Conservation (phyloP, 108 stramenopile species). For the Hondaea fermentalgiana region DNA sequence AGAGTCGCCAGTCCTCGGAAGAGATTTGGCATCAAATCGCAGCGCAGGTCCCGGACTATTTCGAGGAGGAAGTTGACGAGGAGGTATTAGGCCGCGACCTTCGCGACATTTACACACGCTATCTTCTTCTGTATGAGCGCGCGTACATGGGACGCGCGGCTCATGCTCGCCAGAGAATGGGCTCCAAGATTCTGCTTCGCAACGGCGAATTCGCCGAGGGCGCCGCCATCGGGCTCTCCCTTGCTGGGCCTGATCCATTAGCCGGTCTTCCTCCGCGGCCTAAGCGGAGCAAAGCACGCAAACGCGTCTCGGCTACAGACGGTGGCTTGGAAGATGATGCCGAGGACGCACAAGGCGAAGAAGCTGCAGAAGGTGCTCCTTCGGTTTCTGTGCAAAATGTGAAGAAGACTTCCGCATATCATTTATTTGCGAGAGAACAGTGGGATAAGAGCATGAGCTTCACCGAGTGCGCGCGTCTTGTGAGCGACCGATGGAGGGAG, state of each 20-base stretch:
- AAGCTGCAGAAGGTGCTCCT: not conserved
- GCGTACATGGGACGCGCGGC: not conserved
- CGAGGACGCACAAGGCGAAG: not conserved
- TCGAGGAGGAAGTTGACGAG: not conserved
- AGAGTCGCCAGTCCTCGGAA: not conserved
- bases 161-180: not conserved
- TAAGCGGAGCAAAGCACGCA: not conserved
- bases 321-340: not conserved
- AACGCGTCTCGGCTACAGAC: not conserved
- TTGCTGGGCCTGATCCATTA: not conserved
- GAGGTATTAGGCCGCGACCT: not conserved
- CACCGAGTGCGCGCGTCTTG: not conserved
- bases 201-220: not conserved
- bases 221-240: not conserved
- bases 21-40: not conserved
- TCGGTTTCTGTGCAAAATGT: not conserved
- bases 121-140: not conserved
- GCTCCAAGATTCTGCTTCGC: not conserved
- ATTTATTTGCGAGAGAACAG: not conserved
- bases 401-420: not conserved
- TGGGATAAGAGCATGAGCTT: not conserved
- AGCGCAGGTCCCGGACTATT: not conserved
- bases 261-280: not conserved
- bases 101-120: not conserved
- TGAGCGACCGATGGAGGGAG: not conserved